phyloP scores from a whole-genome alignment of 2,329 filamentous ascomycete genomes.

The Pleomassaria siparia region DNA sequence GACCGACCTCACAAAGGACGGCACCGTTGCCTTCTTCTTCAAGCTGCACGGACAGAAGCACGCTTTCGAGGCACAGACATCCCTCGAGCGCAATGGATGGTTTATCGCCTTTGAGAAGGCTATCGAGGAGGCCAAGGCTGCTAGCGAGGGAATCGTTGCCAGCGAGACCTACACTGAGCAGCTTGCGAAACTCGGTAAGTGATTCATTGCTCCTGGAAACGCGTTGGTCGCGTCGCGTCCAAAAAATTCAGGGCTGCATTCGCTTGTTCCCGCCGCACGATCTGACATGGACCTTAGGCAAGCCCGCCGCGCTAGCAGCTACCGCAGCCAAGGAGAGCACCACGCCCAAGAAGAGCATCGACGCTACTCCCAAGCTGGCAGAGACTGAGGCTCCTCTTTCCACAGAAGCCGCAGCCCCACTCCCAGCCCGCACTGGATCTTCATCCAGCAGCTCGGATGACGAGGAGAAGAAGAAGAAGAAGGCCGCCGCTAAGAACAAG shows the following conservation, averaged over 20 bases:
- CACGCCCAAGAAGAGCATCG: slow-evolving; percentile 51
- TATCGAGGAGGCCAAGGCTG: slow-evolving; percentile 80
- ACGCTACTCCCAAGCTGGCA: slow-evolving; percentile 45
- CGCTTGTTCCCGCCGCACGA: slow-evolving; percentile 35
- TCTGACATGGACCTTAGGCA: slow-evolving; percentile 42
- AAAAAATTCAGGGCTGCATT: slow-evolving; percentile 22
- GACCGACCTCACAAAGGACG: slow-evolving; percentile 73
- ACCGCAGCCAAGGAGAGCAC: slow-evolving; percentile 42
- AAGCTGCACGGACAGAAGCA: slow-evolving; percentile 87
- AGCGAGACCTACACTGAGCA: slow-evolving; percentile 88
- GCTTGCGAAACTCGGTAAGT: slow-evolving; percentile 69
- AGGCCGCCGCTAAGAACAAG: slow-evolving; percentile 55
- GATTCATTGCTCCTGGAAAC: slow-evolving; percentile 5
- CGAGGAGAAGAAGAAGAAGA: slow-evolving; percentile 51
- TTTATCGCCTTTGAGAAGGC: slow-evolving; percentile 79
- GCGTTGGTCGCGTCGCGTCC: slow-evolving; percentile 21
- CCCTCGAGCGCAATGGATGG: slow-evolving; percentile 89
- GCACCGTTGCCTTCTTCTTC: slow-evolving; percentile 81
- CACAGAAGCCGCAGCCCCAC: slow-evolving; percentile 26
- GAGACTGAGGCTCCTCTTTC: slow-evolving; percentile 20
- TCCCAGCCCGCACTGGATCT: slow-evolving; percentile 41
- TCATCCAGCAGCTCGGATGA: slow-evolving; percentile 45
- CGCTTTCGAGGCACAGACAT: slow-evolving; percentile 78
- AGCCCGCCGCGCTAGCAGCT: slow-evolving; percentile 44
- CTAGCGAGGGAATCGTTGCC: slow-evolving; percentile 70